Conservation (phyloP, 1,284 basidiomycete genomes). For the Fomitopsis betulina region DNA sequence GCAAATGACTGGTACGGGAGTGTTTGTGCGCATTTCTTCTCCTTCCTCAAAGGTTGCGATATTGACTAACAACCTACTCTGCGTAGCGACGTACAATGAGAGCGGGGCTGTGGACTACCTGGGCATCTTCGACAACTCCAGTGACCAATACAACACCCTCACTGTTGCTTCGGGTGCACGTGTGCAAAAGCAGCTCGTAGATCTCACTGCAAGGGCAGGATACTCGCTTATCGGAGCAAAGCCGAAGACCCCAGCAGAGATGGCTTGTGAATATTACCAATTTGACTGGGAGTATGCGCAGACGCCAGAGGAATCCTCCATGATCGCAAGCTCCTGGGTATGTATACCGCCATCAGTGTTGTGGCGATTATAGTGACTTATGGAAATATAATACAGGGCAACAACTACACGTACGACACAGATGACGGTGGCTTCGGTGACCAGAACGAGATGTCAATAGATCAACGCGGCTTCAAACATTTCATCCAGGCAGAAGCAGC, state of each 20-base stretch:
- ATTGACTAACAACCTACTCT: not conserved
- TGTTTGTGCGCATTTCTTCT: slow-evolving; percentile 34
- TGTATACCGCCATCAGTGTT: not conserved
- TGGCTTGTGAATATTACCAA: slow-evolving; percentile 52
- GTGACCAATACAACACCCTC: slow-evolving; percentile 37
- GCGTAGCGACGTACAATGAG: slow-evolving; percentile 46
- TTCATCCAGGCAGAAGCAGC: slow-evolving; percentile 52
- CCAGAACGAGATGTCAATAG: slow-evolving; percentile 47
- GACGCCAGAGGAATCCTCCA: slow-evolving; percentile 57
- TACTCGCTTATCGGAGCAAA: slow-evolving; percentile 44
- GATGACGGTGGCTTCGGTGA: slow-evolving; percentile 55
- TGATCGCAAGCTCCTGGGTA: slow-evolving; percentile 60
- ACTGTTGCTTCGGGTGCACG: slow-evolving; percentile 31
- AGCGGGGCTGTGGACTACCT: slow-evolving; percentile 44
- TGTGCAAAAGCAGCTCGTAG: slow-evolving; percentile 32
- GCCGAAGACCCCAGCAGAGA: slow-evolving; percentile 38
- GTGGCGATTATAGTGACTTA: not conserved
- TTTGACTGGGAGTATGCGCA: slow-evolving; percentile 53
- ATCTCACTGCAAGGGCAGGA: slow-evolving; percentile 43
- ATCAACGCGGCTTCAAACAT: slow-evolving; percentile 56
- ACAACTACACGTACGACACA: slow-evolving; percentile 60
- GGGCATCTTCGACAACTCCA: slow-evolving; percentile 38
- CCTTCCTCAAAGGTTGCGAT: not conserved
- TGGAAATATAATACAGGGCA: slow-evolving; percentile 34
- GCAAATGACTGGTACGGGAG: slow-evolving; percentile 44